Percentiles rank a stretch among this genome's conserved stretches.
phyloP scores from a whole-genome alignment of 2,329 filamentous ascomycete species.

The Colletotrichum tropicicola region DNA sequence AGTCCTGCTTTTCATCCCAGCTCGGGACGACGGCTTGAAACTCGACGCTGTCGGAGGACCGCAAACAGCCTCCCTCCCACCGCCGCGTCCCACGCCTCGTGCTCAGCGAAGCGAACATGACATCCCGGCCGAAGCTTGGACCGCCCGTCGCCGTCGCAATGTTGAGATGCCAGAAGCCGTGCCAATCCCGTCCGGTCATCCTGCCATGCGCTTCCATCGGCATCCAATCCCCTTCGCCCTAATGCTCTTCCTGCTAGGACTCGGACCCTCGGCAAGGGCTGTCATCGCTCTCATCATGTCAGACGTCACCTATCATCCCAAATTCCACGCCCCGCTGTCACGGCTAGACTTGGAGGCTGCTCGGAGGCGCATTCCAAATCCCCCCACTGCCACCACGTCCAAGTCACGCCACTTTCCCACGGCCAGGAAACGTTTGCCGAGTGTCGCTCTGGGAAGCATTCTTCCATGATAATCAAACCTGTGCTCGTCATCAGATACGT shows the following conservation, averaged over 20 bases:
- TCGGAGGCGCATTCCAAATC: background rate
- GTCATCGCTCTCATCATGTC: background rate
- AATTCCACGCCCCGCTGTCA: background rate
- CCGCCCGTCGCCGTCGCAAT: slow-evolving; percentile 6
- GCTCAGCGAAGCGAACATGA: background rate
- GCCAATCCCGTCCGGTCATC: slow-evolving; percentile 17
- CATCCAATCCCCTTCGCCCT: background rate
- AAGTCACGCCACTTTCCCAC: slow-evolving; percentile 9
- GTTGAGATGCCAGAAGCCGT: slow-evolving; percentile 8
- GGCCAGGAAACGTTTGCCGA: slow-evolving; percentile 7
- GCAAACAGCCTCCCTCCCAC: background rate
- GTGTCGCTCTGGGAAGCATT: slow-evolving; percentile 15
- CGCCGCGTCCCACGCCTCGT: background rate
- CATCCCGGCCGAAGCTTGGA: background rate
- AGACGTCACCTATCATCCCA: slow-evolving; percentile 22
- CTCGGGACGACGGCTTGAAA: slow-evolving; percentile 25
- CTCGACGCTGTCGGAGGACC: slow-evolving; percentile 13
- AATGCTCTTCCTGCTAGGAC: background rate
- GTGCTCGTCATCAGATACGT: background rate
- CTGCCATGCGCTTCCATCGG: background rate
- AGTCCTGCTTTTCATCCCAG: slow-evolving; percentile 21
- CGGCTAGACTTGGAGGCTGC: background rate
- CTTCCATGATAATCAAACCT: slow-evolving; percentile 18
- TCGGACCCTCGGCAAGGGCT: slow-evolving; percentile 9
- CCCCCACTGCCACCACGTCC: background rate